Base-by-base conservation (phyloP, 106 monocot species). In the Iris macrosiphon region DNA sequence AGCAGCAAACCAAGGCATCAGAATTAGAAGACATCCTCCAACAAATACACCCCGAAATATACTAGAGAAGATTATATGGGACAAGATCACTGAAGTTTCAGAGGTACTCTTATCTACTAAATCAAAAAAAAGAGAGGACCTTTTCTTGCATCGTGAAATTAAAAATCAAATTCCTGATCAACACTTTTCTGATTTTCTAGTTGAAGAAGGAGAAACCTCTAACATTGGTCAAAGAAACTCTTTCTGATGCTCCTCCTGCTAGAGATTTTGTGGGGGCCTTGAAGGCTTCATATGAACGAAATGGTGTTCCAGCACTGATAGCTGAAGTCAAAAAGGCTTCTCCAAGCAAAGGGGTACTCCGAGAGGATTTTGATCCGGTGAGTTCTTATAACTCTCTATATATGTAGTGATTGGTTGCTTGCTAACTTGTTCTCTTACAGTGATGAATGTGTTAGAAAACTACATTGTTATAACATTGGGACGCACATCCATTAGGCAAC, bases 281-380 rank as follows among this genome's bases (percentile, higher is more conserved):
- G 34, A 74, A 65, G 62, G 30, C 51, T n/a, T 72, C 87, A 8
- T 76, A 86, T 69, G 26, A 48, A 8, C 54, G 82, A 66, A 92
- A 63, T 7, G 75, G 62, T 48, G 16, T 71, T 35, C 92, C 92
- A 54, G 92, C 92, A 43, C 51, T 92, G 67, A 92, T 92, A 30
- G 92, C 92, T 24, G 92, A 92, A 68, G 92, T 92, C 26, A 92
- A 92, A 65, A 87, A 83, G 61, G 92, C 92, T 38, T 92, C 92
- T 23, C 92, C 92, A 17, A 87, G 82, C 49, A 75, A 66, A 76
- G 92, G 92, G 18, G 59, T 92, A 5, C 43, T 92, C 17, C 54
- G 87, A n/a, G 79, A 82, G 17, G 66, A 92, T 60, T 92, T 92
- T 71, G 65, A 92, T 68, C 87, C 92, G 4, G 92, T 92, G 33